Evolutionary conservation across 2,329 filamentous ascomycete genomes (phyloP).

Genomic region (Exophiala lecanii-corni): DNA sequence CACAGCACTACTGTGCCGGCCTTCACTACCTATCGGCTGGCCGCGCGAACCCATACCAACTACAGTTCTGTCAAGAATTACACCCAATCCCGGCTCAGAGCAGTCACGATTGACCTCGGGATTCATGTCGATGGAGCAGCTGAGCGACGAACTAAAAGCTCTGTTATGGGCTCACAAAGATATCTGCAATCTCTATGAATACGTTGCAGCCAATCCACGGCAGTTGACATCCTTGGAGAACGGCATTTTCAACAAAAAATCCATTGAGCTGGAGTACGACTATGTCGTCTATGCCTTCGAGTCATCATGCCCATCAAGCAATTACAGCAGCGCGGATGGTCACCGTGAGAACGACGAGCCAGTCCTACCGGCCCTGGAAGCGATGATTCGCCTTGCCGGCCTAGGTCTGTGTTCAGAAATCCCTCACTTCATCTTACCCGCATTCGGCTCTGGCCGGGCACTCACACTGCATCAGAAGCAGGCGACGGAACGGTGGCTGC

Average conservation of each 20-base stretch:
- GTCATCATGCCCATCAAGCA: background rate
- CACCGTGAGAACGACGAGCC: conserved; percentile 14
- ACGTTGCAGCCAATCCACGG: conserved; percentile 25
- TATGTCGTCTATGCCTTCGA: conserved; percentile 32
- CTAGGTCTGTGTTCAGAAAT: conserved; percentile 16
- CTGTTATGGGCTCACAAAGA: conserved; percentile 30
- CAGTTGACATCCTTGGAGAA: conserved; percentile 28
- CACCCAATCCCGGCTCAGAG: conserved; percentile 27
- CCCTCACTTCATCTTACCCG: conserved; percentile 18
- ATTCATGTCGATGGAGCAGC: conserved; percentile 28
- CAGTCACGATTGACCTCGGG: conserved; percentile 28
- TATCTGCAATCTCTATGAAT: conserved; percentile 32
- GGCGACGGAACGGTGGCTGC: conserved; percentile 14
- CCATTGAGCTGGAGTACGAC: conserved; percentile 35
- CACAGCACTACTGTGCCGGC: conserved; percentile 32
- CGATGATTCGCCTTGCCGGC: conserved; percentile 17
- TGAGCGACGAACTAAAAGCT: conserved; percentile 30
- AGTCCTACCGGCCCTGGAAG: conserved; percentile 17
- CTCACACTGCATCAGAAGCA: conserved; percentile 20
- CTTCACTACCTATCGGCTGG: conserved; percentile 34
- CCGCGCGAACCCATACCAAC: conserved; percentile 30
- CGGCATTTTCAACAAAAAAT: conserved; percentile 32
- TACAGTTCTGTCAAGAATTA: conserved; percentile 29
- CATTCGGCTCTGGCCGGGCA: conserved; percentile 21
- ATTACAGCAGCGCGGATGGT: background rate